Percentiles rank a stretch among this genome's conserved stretches.
Conservation (phyloP, 208 protist genomes). For the Trypanosoma cruzi region DNA sequence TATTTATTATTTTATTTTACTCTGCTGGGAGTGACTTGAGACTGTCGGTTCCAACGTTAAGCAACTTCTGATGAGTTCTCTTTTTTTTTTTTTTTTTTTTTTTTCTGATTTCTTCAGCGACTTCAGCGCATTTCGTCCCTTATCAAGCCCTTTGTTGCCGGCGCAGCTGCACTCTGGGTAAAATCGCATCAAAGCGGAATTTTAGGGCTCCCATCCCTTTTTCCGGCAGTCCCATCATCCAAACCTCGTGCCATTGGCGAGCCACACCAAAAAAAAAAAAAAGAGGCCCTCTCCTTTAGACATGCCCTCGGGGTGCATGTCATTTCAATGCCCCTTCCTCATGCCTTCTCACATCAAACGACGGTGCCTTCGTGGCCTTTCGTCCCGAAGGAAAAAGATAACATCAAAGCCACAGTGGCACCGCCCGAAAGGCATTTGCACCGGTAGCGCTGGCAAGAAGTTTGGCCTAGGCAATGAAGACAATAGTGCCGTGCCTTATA, state of each 20-base stretch:
- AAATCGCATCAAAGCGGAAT: conserved; percentile 83
- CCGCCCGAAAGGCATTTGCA: conserved; percentile 25
- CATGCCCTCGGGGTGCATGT: conserved; percentile 46
- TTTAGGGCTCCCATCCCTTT: conserved; percentile 71
- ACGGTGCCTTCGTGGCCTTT: conserved; percentile 31
- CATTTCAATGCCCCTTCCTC: conserved; percentile 62
- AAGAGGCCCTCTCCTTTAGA: too few species aligned
- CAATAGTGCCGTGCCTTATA: not conserved
- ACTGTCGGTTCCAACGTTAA: conserved; percentile 50
- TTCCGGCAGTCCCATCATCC: conserved; percentile 67
- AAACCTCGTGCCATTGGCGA: conserved; percentile 81
- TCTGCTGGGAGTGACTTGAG: conserved; percentile 30
- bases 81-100: conserved; percentile 94
- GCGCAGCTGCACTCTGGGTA: conserved; percentile 69
- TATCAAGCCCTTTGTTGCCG: conserved; percentile 89
- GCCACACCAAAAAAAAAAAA: conserved; percentile 67
- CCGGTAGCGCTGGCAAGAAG: conserved; percentile 30
- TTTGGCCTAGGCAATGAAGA: conserved; percentile 17
- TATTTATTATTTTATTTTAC: not conserved
- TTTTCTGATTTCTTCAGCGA: conserved; percentile 85
- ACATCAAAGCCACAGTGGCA: conserved; percentile 44
- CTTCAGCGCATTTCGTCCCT: conserved; percentile 84
- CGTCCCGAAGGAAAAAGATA: conserved; percentile 20
- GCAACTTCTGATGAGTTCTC: conserved; percentile 75
- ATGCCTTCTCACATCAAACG: conserved; percentile 50